Base-by-base conservation (phyloP, 805 yeast species). In the Priceomyces melissophilus region DNA sequence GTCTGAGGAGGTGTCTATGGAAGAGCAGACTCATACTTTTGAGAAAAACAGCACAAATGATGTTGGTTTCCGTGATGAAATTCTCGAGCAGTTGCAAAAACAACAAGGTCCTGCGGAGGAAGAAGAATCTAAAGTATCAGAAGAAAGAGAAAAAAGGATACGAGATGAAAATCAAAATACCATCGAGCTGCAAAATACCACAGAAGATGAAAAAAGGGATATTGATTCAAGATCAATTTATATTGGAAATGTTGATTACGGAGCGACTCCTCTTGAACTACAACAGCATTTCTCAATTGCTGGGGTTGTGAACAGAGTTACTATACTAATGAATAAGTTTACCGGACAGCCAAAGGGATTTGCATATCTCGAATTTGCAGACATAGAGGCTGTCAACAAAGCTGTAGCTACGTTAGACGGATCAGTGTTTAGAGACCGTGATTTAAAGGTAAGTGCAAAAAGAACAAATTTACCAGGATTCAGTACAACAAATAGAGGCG, bases 281-380 rank as follows among this genome's bases (percentile, higher is more conserved):
- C 91, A 86, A 52, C 74, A 80, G 45, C 85, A 80, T 52, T 88
- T 87, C 61, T 73, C 79, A 40, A 57, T 75, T 3, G 79, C 80
- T 35, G 96, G 96, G 1, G 72, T 78, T 5, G 84, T 88, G 40
- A 82, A 84, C 55, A 75, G 96, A 52, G 88, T 87, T 27, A 87
- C 93, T 3, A 87, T 88, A 35, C 64, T 84, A 59, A 69, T 77
- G 42, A 86, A 87, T 63, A 83, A 81, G 60, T 62, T 67, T 51
- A 81, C 93, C 0, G 95, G 95, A 5, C 82, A 77, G 47, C 93
- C 96, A 33, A 84, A 84, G 61, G 96, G 96, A 1, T 87, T 75
- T 64, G 96, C 96, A 2, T 88, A 87, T 60, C 74, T 88, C 46
- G 96, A 88, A 59, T 88, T 87, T 55, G 75, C 81, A n/a, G 84